A percentile compares a stretch with the other conserved stretches of the same genome.
Evolutionary conservation across 2,329 filamentous ascomycete genomes (phyloP).

Genomic region (Sclerotinia trifoliorum): DNA sequence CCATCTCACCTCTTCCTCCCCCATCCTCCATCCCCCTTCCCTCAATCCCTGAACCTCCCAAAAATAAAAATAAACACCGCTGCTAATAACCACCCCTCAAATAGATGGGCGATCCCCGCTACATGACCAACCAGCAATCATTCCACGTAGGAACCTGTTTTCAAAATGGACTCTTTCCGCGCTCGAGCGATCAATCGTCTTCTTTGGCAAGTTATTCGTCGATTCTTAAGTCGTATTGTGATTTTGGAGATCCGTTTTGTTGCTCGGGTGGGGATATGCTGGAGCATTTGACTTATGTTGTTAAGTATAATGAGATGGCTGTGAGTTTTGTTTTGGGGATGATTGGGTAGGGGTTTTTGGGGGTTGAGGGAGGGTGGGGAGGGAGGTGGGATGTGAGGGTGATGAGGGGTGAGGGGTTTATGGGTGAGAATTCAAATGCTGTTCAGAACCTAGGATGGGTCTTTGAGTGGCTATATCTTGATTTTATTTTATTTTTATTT

Average conservation of each 20-base stretch:
- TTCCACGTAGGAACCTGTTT: conserved; percentile 18
- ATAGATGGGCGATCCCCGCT: conserved; percentile 10
- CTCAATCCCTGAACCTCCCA: accelerated
- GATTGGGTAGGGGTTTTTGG: neutral
- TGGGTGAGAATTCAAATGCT: neutral
- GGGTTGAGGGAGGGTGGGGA: neutral
- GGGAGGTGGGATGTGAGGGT: accelerated
- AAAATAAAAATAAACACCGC: no score
- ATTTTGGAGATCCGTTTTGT: conserved; percentile 14
- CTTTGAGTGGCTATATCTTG: neutral
- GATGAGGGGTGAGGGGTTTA: neutral
- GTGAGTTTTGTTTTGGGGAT: conserved; percentile 3
- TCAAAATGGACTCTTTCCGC: conserved; percentile 13
- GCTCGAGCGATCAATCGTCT: neutral
- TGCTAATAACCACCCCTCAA: neutral
- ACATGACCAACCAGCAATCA: neutral
- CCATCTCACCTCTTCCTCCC: neutral
- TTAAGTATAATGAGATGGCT: neutral
- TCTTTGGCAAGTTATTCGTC: neutral
- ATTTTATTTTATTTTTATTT: no score
- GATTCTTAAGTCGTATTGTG: conserved; percentile 1
- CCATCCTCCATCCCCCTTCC: no score
- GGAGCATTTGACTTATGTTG: neutral
- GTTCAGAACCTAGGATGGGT: neutral
- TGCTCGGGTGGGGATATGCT: neutral